phyloP scores from a whole-genome alignment of 169 alveolate genomes.

The Cryptosporidium sp. region DNA sequence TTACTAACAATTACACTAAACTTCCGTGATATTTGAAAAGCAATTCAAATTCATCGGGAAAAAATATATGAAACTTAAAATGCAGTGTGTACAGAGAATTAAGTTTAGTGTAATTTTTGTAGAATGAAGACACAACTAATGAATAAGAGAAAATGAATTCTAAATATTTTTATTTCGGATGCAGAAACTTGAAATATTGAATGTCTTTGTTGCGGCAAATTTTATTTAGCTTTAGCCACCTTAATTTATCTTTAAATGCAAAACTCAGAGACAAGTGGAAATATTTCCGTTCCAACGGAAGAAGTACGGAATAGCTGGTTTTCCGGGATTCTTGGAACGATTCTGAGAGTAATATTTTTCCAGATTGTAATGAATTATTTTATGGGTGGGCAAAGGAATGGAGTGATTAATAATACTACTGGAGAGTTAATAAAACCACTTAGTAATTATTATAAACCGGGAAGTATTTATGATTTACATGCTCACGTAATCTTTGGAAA shows the following conservation, averaged over 20 bases:
- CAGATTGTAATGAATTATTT: conserved; percentile 79
- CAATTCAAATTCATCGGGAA: too few species aligned
- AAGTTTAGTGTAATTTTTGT: too few species aligned
- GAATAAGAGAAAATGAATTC: too few species aligned
- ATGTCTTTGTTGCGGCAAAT: conserved; percentile 16
- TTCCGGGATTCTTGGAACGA: conserved; percentile 62
- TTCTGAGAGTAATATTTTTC: conserved; percentile 77
- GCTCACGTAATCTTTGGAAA: conserved; percentile 77
- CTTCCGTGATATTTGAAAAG: too few species aligned
- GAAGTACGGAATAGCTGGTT: conserved; percentile 45
- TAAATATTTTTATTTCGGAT: too few species aligned
- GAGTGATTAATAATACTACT: conserved; percentile 20
- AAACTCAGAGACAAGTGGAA: conserved; percentile 2
- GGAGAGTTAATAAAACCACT: conserved; percentile 56
- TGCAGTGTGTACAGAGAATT: too few species aligned
- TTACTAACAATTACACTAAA: too few species aligned
- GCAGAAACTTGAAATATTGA: neutral
- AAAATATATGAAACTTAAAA: too few species aligned
- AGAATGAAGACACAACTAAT: too few species aligned
- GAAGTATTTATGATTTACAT: conserved; percentile 77
- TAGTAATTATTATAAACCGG: conserved; percentile 75
- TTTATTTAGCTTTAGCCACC: neutral
- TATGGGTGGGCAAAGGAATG: conserved; percentile 79
- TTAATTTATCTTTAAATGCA: neutral
- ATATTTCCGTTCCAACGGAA: neutral